Evolutionary conservation across 192 early-diverging fungal genomes (phyloP).

Genomic region (Geranomyces variabilis): DNA sequence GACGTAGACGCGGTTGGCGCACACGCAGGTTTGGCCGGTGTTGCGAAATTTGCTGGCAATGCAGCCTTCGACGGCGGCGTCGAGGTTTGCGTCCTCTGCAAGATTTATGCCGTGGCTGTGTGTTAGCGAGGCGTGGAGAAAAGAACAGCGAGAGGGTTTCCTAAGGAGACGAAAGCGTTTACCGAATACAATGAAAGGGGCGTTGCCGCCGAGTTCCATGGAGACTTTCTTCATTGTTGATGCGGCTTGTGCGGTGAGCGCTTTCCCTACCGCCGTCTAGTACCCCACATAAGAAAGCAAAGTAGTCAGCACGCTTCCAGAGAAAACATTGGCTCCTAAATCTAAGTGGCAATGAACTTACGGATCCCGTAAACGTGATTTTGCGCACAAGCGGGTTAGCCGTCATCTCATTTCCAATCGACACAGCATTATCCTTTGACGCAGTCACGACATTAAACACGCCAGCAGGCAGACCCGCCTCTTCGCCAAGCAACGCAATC

Average conservation of each 20-base stretch:
- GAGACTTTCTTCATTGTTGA: constrained; percentile 55
- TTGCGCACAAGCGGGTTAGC: constrained; percentile 65
- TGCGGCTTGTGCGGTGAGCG: constrained; percentile 63
- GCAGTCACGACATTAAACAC: constrained; percentile 71
- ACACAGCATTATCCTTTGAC: constrained; percentile 49
- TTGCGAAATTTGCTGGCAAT: constrained; percentile 47
- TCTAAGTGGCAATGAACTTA: too few relatives aligned
- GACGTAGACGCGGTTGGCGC: constrained; percentile 50
- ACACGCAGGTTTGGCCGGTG: constrained; percentile 53
- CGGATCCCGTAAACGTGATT: constrained; percentile 80
- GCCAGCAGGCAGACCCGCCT: constrained; percentile 64
- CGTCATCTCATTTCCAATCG: constrained; percentile 63
- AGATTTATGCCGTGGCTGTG: too few relatives aligned
- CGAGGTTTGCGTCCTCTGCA: constrained; percentile 45
- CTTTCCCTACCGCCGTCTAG: constrained; percentile 69
- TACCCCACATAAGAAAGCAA: too few relatives aligned
- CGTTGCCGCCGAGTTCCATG: constrained; percentile 55
- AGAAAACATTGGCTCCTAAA: too few relatives aligned
- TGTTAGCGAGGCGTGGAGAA: too few relatives aligned
- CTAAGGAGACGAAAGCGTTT: background rate
- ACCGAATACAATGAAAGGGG: constrained; percentile 57
- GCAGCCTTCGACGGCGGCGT: constrained; percentile 47
- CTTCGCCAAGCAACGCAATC: constrained; percentile 33
- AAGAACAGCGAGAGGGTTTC: constrained; percentile 3
- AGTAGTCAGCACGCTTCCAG: constrained; percentile 13